Percentiles rank a stretch among this genome's conserved stretches.
phyloP scores from a whole-genome alignment of 208 protist species.

The Acanthamoeba sp. region DNA sequence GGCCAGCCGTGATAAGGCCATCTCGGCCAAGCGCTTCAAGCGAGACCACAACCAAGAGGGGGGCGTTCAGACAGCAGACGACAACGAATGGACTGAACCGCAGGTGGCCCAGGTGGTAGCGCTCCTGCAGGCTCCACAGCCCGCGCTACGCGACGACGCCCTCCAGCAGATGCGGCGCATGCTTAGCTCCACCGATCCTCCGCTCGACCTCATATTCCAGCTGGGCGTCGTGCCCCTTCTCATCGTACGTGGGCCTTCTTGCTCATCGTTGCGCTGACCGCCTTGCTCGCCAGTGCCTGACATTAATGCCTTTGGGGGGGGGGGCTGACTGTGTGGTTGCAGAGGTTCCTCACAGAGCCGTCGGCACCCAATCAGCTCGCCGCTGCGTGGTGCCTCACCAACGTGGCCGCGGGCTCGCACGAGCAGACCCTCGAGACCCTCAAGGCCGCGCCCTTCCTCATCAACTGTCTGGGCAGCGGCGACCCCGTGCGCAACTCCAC shows the following conservation, averaged over 20 bases:
- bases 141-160: neutral
- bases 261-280: neutral
- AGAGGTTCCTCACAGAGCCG: neutral
- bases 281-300: neutral
- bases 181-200: neutral
- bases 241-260: neutral
- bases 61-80: neutral
- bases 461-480: neutral
- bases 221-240: neutral
- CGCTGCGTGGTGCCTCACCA: constrained; percentile 41
- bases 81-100: no score
- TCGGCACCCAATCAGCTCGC: neutral
- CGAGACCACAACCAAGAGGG: neutral
- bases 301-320: no score
- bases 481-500: neutral
- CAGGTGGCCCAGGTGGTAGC: neutral
- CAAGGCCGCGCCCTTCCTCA: neutral
- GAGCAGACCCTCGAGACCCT: constrained; percentile 16
- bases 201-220: neutral
- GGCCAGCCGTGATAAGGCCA: neutral
- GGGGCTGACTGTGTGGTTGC: neutral
- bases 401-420: neutral
- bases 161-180: neutral
- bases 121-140: neutral
- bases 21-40: constrained; percentile 52